These are phyloP conservation scores for Scheffersomyces illinoinensis DNA, from an alignment of 1,139 yeast species.

Conservation along the genomic window DNA sequence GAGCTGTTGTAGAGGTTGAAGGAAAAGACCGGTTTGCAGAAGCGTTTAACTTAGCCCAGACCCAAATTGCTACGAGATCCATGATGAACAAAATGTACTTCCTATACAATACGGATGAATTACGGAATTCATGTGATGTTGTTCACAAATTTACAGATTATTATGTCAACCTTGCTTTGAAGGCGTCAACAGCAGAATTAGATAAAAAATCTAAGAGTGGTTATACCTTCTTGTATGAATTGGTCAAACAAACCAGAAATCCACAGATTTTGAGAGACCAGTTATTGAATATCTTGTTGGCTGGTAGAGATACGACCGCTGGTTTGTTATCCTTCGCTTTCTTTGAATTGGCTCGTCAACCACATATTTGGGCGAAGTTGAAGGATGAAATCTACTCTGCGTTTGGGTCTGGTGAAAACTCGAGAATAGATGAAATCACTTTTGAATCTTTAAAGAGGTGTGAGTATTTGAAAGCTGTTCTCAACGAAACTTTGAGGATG, in stretches of 20 bases:
- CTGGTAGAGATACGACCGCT: constrained; percentile 52
- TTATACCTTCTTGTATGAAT: constrained; percentile 45
- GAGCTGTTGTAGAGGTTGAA: constrained; percentile 20
- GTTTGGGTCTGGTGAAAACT: constrained; percentile 39
- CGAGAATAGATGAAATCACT: constrained; percentile 33
- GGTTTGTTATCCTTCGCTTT: constrained; percentile 44
- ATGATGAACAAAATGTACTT: constrained; percentile 30
- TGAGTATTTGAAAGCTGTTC: constrained; percentile 45
- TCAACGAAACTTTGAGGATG: constrained; percentile 53
- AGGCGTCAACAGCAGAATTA: constrained; percentile 30
- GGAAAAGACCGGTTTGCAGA: constrained; percentile 26
- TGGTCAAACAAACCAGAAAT: constrained; percentile 45
- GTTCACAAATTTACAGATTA: constrained; percentile 31
- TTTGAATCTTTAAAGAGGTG: constrained; percentile 54
- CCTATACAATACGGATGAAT: constrained; percentile 28
- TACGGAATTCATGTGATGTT: constrained; percentile 22
- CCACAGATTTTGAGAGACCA: constrained; percentile 45
- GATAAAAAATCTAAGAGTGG: constrained; percentile 38
- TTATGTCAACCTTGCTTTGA: constrained; percentile 30
- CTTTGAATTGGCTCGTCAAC: constrained; percentile 44
- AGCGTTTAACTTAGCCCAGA: constrained; percentile 35
- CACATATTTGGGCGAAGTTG: constrained; percentile 34
- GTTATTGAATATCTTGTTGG: constrained; percentile 44
- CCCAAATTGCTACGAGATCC: constrained; percentile 28
- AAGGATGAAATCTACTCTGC: constrained; percentile 29